Evolutionary conservation across 441 rosid genomes (phyloP), one percentile per base, ranked within the genome.

Genomic region (Iberis amara): DNA sequence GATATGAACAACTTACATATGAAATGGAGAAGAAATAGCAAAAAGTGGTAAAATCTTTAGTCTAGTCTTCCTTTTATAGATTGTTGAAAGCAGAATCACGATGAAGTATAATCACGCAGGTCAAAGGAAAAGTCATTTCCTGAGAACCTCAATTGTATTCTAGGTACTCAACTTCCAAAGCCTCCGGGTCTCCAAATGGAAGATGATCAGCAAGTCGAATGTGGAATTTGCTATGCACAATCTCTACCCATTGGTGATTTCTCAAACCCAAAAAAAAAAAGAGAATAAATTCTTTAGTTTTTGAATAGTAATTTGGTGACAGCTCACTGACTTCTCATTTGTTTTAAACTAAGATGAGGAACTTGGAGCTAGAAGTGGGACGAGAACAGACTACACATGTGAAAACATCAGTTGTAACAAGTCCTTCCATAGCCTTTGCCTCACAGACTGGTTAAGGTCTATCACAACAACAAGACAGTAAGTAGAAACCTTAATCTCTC

Each of bases 401-500:
- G 86, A 85, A 39, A 89, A 81, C 68, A 69, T 58, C 32, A 79
- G 64, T 47, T 88, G 91, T 78, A 70, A 74, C 28, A 72, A 76
- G 64, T 79, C 83, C 51, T 85, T 82, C 68, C 94, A 84, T 61
- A 66, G 75, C 52, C 60, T 78, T 52, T 81, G 89, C 68, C 78
- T 83, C 24, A 76, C 69, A 55, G 92, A 85, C 53, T 83, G 96
- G 96, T 66, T 85, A 68, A 77, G 79, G 42, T 81, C 95, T n/a
- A 81, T 85, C 59, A 81, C 92, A 58, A 82, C 81, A 42, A 85
- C 83, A 13, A 76, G 91, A 68, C 91, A 81, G 92, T 85, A 81
- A 30, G 96, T 77, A n/a, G 7, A 42, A 35, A 49, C 52, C 40
- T 26, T 41, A 55, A 14, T 45, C 61, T 31, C 36, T 31, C 11